Conservation (phyloP, 768 basidiomycete genomes). For the Kwoniella sp. region DNA sequence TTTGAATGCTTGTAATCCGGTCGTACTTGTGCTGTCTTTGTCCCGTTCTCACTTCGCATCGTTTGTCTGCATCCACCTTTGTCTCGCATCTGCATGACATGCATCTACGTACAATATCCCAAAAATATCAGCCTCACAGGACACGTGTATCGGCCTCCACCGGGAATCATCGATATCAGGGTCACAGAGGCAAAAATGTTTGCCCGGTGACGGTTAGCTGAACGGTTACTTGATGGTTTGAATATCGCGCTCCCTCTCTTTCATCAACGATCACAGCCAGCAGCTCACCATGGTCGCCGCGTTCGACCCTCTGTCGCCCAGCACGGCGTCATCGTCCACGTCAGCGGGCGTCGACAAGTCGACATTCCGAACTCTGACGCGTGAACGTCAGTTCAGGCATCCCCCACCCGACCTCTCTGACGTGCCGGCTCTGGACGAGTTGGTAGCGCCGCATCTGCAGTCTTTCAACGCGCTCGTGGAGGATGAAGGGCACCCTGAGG, state of each 20-base stretch:
- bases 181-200: background rate
- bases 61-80: no score
- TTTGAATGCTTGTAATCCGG: no score
- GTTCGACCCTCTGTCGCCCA: constrained; percentile 19
- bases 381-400: constrained; percentile 72
- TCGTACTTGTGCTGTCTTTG: no score
- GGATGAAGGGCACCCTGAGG: constrained; percentile 67
- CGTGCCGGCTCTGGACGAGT: constrained; percentile 80
- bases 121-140: background rate
- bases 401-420: constrained; percentile 66
- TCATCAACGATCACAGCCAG: background rate
- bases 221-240: background rate
- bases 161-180: background rate
- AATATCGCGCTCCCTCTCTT: background rate
- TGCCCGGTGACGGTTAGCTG: background rate
- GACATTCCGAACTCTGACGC: constrained; percentile 69
- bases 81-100: no score
- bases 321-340: constrained; percentile 11
- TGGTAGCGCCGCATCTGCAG: constrained; percentile 88
- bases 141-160: background rate
- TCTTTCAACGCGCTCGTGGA: constrained; percentile 96
- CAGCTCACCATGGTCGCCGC: constrained; percentile 5
- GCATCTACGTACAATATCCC: no score
- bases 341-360: constrained; percentile 23
- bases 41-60: no score